Percentiles rank a stretch among this genome's conserved stretches.
Evolutionary conservation across 2,329 filamentous ascomycete genomes (phyloP).

Genomic region (Onygenales sp.): DNA sequence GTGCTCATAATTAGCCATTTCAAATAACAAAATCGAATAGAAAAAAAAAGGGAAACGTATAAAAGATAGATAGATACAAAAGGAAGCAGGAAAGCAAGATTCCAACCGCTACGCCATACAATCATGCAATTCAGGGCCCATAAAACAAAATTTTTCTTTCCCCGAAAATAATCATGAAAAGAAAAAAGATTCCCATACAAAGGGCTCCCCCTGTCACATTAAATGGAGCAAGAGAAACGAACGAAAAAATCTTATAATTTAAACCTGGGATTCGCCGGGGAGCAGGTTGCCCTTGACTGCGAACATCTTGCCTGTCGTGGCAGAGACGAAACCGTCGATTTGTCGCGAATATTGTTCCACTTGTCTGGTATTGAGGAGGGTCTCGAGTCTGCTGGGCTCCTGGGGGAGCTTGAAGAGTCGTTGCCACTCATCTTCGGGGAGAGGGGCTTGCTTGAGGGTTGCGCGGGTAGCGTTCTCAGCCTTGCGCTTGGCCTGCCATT

Average conservation of each 20-base stretch:
- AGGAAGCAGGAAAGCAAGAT: not conserved
- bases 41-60: slow-evolving; percentile 1
- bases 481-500: slow-evolving; percentile 96
- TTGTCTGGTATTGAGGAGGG: slow-evolving; percentile 88
- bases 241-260: slow-evolving; percentile 2
- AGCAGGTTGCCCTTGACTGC: slow-evolving; percentile 67
- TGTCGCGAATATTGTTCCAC: slow-evolving; percentile 97
- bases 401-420: slow-evolving; percentile 94
- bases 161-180: not conserved
- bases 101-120: slow-evolving; percentile 11
- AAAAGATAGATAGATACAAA: slow-evolving; percentile 3
- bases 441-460: slow-evolving; percentile 75
- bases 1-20: slow-evolving; percentile 1
- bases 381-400: slow-evolving; percentile 86
- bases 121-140: slow-evolving; percentile 8
- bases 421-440: slow-evolving; percentile 98
- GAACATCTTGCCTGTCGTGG: slow-evolving; percentile 95
- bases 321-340: slow-evolving; percentile 90
- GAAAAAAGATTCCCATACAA: not conserved
- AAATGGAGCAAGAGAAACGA: slow-evolving; percentile 3
- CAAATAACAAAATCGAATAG: not conserved
- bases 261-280: slow-evolving; percentile 41
- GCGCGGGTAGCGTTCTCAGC: slow-evolving; percentile 80
- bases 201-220: not conserved
- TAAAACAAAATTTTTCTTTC: not conserved